A percentile compares a stretch with the other conserved stretches of the same genome.
phyloP scores from a whole-genome alignment of 305 asterid species.

The Fraxinus platypoda region DNA sequence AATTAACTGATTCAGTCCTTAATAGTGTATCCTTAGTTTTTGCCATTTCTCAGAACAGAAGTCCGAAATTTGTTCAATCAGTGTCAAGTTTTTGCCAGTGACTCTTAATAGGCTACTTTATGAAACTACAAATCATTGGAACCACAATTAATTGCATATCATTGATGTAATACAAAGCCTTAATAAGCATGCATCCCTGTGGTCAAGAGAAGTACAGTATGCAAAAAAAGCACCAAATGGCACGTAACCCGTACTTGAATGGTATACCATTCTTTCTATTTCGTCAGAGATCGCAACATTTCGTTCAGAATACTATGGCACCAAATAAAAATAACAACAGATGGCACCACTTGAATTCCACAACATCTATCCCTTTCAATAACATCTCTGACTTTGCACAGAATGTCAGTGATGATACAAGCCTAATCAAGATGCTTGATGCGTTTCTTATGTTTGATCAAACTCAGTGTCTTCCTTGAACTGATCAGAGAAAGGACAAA shows the following conservation, averaged over 20 bases:
- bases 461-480: not conserved
- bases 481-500: not conserved
- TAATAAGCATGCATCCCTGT: not conserved
- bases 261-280: not conserved
- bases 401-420: not conserved
- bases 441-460: not conserved
- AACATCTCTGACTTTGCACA: not conserved
- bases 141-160: not conserved
- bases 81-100: not conserved
- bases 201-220: conserved; percentile 4
- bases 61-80: not conserved
- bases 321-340: not conserved
- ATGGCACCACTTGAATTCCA: not conserved
- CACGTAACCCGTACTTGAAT: not conserved
- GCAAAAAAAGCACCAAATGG: not conserved
- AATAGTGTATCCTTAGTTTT: not conserved
- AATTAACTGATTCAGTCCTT: conserved; percentile 7
- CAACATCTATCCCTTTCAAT: not conserved
- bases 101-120: not conserved
- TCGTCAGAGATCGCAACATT: not conserved
- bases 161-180: not conserved
- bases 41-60: not conserved
- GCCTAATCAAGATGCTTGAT: not conserved
- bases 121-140: not conserved
- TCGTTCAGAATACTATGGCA: not conserved